Conservation (phyloP, 148 eudicot genomes). For the Cornus kousa region DNA sequence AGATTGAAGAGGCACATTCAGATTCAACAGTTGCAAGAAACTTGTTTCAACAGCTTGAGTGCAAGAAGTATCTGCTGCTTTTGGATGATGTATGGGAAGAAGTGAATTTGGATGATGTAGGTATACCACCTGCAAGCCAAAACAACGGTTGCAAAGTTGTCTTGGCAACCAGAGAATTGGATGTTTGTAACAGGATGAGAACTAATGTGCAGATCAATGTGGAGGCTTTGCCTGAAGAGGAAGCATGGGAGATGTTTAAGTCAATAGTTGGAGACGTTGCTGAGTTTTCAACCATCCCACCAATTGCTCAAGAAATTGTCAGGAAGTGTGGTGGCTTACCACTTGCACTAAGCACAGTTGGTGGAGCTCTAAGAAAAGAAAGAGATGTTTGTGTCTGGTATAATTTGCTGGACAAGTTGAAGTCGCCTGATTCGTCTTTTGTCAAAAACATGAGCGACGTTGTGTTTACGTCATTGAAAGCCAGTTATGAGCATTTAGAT, state of each 20-base stretch:
- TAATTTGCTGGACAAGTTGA: not conserved
- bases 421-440: not conserved
- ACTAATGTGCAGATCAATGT: not conserved
- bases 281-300: not conserved
- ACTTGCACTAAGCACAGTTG: not conserved
- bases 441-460: not conserved
- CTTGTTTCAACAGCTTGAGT: too few relatives aligned
- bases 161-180: not conserved
- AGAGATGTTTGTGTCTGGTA: not conserved
- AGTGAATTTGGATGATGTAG: not conserved
- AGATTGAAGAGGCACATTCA: too few relatives aligned
- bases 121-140: not conserved
- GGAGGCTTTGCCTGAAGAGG: not conserved
- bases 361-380: not conserved
- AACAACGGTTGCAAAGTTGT: constrained; percentile 7
- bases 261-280: not conserved
- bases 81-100: too few relatives aligned
- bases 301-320: not conserved
- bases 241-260: not conserved
- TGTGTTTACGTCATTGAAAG: not conserved
- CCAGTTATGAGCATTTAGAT: not conserved
- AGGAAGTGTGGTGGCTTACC: constrained; percentile 8
- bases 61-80: too few relatives aligned
- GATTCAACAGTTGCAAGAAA: too few relatives aligned
- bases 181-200: not conserved